Base-by-base conservation (phyloP, 1,284 basidiomycete genomes). In the Ceratobasidium sp. region DNA sequence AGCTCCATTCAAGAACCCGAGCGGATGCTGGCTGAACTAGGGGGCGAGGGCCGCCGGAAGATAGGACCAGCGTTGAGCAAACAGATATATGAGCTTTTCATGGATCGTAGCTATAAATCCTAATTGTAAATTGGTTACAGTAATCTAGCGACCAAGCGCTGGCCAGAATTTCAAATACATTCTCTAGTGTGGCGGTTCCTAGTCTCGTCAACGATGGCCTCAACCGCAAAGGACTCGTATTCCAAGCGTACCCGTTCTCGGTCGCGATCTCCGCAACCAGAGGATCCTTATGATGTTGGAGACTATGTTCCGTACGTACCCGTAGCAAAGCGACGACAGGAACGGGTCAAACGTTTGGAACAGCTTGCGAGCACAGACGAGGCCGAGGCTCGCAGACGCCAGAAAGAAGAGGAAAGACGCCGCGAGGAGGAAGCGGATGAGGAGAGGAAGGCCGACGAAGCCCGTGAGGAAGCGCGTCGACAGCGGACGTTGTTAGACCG, bases 401-500 rank as follows among this genome's bases (percentile, higher is more conserved):
- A 69, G 83, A 55, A 82, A 79, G 75, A 87, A 71, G 84, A 87
- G 53, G 86, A 88, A 69, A 79, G 86, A 64, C 75, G 76, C 20
- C 72, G 72, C 3, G 85, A 90, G 53, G 88, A 89, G 75, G 84
- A 82, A 53, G 86, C 90, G 76, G 88, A 92, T 75, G 88, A 85
- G 45, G 87, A 92, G 69, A 83, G 85, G 56, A 90, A 94, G 75
- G 90, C 92, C 75, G 91, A 95, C 76, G 77, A 82, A 43, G 81
- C 82, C 31, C 85, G 84, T 71, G 92, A 96, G 76, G 88, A 85
- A 77, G 86, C 87, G 25, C 81, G 94, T 70, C 90, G 87, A 77
- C 91, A 94, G 77, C 82, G 93, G 73, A 96, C 94, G 0, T 79
- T 98, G 64, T 80, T 98, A 62, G 80, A 94, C 75, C 93, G 96